A percentile compares a stretch with the other conserved stretches of the same genome.
Conservation (phyloP, 1,139 yeast genomes). For the Kazachstania sp. region DNA sequence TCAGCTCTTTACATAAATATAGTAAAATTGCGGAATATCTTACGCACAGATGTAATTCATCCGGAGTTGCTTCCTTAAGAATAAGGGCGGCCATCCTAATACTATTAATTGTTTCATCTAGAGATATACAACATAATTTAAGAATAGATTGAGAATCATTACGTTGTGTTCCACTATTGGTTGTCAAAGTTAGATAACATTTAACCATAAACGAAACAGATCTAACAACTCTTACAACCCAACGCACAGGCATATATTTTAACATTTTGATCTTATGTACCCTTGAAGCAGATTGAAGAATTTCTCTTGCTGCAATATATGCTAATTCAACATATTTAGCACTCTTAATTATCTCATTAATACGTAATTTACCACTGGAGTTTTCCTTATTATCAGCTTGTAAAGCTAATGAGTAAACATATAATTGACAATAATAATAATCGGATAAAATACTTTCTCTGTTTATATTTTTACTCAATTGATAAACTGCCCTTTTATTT, state of each 20-base stretch:
- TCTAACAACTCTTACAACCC: constrained; percentile 83
- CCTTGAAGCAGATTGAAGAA: constrained; percentile 62
- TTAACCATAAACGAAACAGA: constrained; percentile 88
- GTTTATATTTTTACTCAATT: constrained; percentile 42
- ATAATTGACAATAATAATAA: constrained; percentile 73
- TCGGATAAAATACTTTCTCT: constrained; percentile 72
- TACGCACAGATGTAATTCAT: constrained; percentile 74
- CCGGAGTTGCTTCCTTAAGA: constrained; percentile 78
- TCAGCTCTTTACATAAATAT: constrained; percentile 72
- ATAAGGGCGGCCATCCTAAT: constrained; percentile 70
- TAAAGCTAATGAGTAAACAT: constrained; percentile 74
- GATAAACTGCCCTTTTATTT: constrained; percentile 32
- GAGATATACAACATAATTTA: constrained; percentile 55
- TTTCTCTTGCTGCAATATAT: constrained; percentile 74
- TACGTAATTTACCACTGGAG: constrained; percentile 31
- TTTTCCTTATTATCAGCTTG: constrained; percentile 35
- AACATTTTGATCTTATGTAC: constrained; percentile 58
- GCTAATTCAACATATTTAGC: constrained; percentile 78
- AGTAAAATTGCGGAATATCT: constrained; percentile 76
- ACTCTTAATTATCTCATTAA: constrained; percentile 65
- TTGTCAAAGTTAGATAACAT: constrained; percentile 61
- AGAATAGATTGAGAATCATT: constrained; percentile 36
- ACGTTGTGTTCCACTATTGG: constrained; percentile 17
- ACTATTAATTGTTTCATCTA: constrained; percentile 58
- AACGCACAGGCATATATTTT: constrained; percentile 78